phyloP scores from a whole-genome alignment of 2,329 filamentous ascomycete species.

The Talaromyces albobiverticillius region DNA sequence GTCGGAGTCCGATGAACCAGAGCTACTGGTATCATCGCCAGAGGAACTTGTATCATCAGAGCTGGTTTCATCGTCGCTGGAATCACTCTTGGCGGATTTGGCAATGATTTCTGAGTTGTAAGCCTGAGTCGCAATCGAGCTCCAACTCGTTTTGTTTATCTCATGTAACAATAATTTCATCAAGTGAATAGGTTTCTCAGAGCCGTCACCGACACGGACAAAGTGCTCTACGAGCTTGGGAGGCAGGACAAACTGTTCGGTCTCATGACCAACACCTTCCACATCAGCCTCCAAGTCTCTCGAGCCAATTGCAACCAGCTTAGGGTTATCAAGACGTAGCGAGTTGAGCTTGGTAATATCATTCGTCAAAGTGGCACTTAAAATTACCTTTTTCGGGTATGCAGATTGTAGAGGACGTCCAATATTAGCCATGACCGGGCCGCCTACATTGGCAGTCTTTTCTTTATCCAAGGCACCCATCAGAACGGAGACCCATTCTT shows the following conservation, averaged over 20 bases:
- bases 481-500: constrained; percentile 78
- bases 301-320: constrained; percentile 71
- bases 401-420: constrained; percentile 38
- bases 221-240: constrained; percentile 61
- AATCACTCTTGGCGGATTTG: background rate
- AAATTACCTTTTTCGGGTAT: constrained; percentile 71
- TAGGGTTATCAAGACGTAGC: constrained; percentile 70
- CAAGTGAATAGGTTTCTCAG: constrained; percentile 80
- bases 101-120: background rate
- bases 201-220: constrained; percentile 65
- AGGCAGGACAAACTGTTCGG: constrained; percentile 58
- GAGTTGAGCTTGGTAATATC: constrained; percentile 77
- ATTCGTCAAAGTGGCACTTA: constrained; percentile 89
- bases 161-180: constrained; percentile 64
- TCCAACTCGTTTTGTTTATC: constrained; percentile 26
- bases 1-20: constrained; percentile 20
- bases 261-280: constrained; percentile 17
- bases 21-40: constrained; percentile 21
- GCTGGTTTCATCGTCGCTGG: constrained; percentile 8
- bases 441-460: constrained; percentile 45
- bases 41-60: constrained; percentile 35
- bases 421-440: constrained; percentile 31
- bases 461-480: constrained; percentile 59
- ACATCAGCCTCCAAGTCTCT: constrained; percentile 20
- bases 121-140: constrained; percentile 4